Base-by-base conservation (phyloP, 2,329 filamentous ascomycete species). In the Hypoxylon rubiginosum region DNA sequence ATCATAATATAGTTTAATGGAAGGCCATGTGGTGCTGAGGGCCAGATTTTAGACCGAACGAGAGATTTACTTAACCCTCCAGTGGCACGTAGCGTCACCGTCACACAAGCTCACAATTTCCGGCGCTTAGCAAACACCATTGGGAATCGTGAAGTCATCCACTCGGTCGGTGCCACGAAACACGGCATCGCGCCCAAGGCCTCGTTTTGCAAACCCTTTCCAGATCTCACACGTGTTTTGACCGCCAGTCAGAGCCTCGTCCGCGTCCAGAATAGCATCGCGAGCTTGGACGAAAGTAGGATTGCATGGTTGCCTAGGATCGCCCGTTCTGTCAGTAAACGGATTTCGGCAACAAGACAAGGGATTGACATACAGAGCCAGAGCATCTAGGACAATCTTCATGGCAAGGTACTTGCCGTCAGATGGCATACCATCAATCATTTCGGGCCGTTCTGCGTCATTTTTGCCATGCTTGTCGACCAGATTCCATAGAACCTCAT, bases 401-500 rank as follows among this genome's bases (percentile, higher is more conserved):
- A 84, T 80, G 7, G 79, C 73, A 15, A 84, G 73, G 68, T 80
- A 84, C 62, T 80, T 81, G 4, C 82, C 82, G 62, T 82, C 81
- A 5, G 77, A 80, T 0, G 82, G 82, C 0, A 84, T 76, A 6
- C 81, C 81, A 19, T 79, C 51, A 45, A 73, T 67, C 51, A 83
- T 79, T 5, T 73, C 72, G 0, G 82, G 82, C 34, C 73, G 71
- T 26, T 69, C 68, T 1, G 66, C 76, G 48, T 78, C 75, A 61
- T 80, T 83, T 74, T 83, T 82, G 57, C 83, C 82, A 68, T 82
- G 73, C 73, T 82, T 81, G 67, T 84, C 83, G 52, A 84, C 82
- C 54, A 85, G 73, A 72, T 83, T 84, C 82, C 83, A 84, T 62
- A 84, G 73, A 9, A 84, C 76, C 69, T 85, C 83, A 74, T 84